Evolutionary conservation across 148 eudicot genomes (phyloP).

Genomic region (Rhododendron kiyosumense): DNA sequence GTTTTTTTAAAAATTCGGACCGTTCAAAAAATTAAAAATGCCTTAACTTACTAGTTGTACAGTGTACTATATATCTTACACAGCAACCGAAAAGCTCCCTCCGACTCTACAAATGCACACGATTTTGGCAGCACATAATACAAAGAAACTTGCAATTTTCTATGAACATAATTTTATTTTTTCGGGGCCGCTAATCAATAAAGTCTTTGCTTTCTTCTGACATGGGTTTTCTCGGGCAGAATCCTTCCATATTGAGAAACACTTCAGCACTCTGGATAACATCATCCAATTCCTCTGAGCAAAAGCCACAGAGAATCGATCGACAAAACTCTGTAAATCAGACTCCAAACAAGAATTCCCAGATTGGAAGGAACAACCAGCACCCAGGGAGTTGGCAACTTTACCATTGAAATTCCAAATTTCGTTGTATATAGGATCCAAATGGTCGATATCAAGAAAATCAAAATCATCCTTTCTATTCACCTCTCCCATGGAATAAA

Average conservation of each 20-base stretch:
- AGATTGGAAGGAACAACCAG: slow-evolving; percentile 37
- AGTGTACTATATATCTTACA: not conserved
- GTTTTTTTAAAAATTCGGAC: too few species aligned
- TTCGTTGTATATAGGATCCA: too few species aligned
- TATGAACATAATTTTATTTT: not conserved
- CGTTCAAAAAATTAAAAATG: too few species aligned
- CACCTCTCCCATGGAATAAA: too few species aligned
- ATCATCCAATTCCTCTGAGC: slow-evolving; percentile 16
- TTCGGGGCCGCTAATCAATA: not conserved
- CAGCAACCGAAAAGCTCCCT: not conserved
- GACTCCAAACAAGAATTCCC: slow-evolving; percentile 27
- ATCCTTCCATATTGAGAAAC: slow-evolving; percentile 11
- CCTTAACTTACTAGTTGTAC: not conserved
- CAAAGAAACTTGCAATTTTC: not conserved
- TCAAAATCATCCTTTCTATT: too few species aligned
- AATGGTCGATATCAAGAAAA: too few species aligned
- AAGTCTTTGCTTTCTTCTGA: slow-evolving; percentile 6
- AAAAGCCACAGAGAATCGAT: slow-evolving; percentile 28
- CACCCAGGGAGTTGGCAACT: not conserved
- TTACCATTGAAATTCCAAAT: too few species aligned
- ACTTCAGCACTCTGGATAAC: slow-evolving; percentile 8
- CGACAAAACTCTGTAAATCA: slow-evolving; percentile 33
- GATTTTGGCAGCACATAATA: not conserved
- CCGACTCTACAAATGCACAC: not conserved
- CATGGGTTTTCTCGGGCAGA: slow-evolving; percentile 25